Percentiles rank a stretch among this genome's conserved stretches.
Evolutionary conservation across 2,329 filamentous ascomycete species (phyloP).

Genomic region (Microdochium nivale): DNA sequence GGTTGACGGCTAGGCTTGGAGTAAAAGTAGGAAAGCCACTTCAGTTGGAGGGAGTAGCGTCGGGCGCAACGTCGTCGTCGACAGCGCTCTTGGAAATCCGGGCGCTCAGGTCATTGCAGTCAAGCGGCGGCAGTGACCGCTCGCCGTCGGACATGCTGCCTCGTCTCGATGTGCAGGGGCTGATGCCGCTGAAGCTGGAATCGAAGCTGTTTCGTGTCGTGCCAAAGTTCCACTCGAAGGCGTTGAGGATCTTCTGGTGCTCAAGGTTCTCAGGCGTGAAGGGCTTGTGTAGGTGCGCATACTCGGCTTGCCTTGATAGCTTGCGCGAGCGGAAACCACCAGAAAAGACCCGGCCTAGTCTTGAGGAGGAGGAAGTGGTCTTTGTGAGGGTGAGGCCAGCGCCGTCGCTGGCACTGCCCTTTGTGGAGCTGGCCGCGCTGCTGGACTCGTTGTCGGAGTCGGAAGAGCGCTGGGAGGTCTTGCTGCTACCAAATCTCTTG

Average conservation of each 20-base stretch:
- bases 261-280: conserved; percentile 22
- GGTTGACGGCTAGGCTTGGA: neutral
- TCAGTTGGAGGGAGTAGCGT: neutral
- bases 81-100: neutral
- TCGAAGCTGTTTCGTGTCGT: conserved; percentile 10
- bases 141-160: conserved; percentile 14
- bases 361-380: conserved; percentile 7
- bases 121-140: conserved; percentile 3
- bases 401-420: neutral
- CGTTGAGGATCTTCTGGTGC: conserved; percentile 20
- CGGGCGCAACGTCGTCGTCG: neutral
- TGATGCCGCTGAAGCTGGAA: conserved; percentile 17
- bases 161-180: conserved; percentile 17
- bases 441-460: neutral
- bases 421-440: neutral
- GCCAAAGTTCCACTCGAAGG: conserved; percentile 20
- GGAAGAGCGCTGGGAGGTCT: neutral
- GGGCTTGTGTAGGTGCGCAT: conserved; percentile 17
- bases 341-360: conserved; percentile 11
- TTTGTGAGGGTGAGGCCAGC: conserved; percentile 4
- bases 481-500: neutral
- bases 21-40: neutral
- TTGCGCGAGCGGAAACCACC: conserved; percentile 9
- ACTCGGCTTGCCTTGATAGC: conserved; percentile 8
- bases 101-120: neutral